Evolutionary conservation across 805 yeast species (phyloP), one percentile per base, ranked within the genome.

Genomic region (Candida peoriensis): DNA sequence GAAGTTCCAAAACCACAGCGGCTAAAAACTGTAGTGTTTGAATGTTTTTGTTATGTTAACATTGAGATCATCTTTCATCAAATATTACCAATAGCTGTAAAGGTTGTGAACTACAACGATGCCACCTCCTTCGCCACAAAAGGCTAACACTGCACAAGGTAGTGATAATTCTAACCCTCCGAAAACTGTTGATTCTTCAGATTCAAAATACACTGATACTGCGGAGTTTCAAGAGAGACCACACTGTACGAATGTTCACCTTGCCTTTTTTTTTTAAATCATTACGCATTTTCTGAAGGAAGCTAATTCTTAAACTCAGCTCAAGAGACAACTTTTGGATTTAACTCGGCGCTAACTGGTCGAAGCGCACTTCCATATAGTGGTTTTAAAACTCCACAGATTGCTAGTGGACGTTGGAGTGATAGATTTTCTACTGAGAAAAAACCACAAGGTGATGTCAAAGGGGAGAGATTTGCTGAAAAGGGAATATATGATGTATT

Each of bases 321-420:
- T 9, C 41, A 38, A 17, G 40, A 36, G 19, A 38, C 43, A 0
- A 26, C 30, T 17, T 30, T 27, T 32, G 54, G 42, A 9, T 52
- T 52, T 28, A 49, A 52, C 26, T 49, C 57, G 8, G 60, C 60
- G 8, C 34, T 55, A 19, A 54, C 57, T 8, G 60, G 53, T 10
- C 38, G 48, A 35, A 54, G 58, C 28, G 48, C 77, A 7, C 72
- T 75, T 61, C 93, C 95, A 1, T 87, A 84, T 50, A 95, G 96
- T 42, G 96, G 96, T 28, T 87, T 88, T 90, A 95, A 87, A 63
- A 84, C 87, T 47, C 95, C 95, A 32, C 86, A 85, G 54, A 75
- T 86, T 55, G 84, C 95, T 2, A 85, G 84, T 59, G 88, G 86
- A 6, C 81, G 72, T 29, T 68, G 74, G 72, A 61, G 60, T 33